Conservation (phyloP, 257 asterid genomes). For the Scutellaria baicalensis region DNA sequence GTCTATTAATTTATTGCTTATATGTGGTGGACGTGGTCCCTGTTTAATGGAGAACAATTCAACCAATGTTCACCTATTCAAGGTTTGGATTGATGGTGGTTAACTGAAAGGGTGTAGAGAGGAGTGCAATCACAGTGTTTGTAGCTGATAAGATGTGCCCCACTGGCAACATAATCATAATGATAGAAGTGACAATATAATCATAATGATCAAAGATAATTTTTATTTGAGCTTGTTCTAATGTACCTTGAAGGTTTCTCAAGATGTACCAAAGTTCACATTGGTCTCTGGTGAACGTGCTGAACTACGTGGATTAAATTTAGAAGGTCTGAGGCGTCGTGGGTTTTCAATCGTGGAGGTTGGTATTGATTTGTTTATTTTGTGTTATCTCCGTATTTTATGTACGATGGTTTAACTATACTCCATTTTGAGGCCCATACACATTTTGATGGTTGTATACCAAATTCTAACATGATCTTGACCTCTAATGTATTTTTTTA, state of each 20-base stretch:
- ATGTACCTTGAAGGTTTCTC: conserved; percentile 49
- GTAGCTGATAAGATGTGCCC: neutral
- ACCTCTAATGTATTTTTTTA: neutral
- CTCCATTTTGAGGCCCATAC: neutral
- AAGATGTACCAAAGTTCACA: conserved; percentile 88
- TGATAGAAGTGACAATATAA: neutral
- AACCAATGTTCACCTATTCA: neutral
- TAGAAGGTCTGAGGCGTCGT: conserved; percentile 85
- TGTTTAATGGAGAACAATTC: neutral
- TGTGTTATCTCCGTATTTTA: neutral
- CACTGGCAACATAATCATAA: neutral
- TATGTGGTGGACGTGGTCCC: neutral
- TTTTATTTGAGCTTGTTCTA: conserved; percentile 1
- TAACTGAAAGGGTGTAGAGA: neutral
- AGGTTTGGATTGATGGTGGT: neutral
- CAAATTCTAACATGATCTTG: neutral
- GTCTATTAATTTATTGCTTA: neutral
- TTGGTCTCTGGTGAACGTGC: conserved; percentile 98
- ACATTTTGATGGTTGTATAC: neutral
- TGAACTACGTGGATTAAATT: conserved; percentile 81
- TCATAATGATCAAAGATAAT: neutral
- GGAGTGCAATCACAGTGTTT: neutral
- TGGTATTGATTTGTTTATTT: conserved; percentile 12
- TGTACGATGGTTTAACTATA: neutral
- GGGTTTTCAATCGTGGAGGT: conserved; percentile 83